Evolutionary conservation across 225 moss, liverwort and hornwort genomes (phyloP).

Genomic region (Pseudisothecium myosuroides): DNA sequence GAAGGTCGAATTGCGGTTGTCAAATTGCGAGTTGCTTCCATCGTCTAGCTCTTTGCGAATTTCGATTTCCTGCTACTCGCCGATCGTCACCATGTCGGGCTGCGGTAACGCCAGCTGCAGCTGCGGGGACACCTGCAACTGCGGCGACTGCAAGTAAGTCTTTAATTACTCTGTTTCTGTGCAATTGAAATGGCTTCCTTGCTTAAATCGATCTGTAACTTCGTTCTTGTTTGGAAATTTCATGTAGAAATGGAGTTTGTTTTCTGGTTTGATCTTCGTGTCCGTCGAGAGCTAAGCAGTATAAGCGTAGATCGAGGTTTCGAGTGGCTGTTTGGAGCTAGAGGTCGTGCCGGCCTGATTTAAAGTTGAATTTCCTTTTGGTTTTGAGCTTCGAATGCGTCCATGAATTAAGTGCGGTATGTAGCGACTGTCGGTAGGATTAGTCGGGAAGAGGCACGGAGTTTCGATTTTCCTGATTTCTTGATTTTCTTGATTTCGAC

Average conservation of each 20-base stretch:
- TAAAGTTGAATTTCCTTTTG: neutral
- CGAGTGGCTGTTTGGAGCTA: neutral
- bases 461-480: neutral
- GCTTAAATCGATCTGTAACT: too few species aligned
- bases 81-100: constrained; percentile 29
- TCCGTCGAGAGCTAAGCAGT: neutral
- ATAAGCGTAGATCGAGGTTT: neutral
- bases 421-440: neutral
- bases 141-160: constrained; percentile 29
- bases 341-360: neutral
- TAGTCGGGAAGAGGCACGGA: neutral
- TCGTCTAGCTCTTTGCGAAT: neutral
- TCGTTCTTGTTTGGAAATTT: neutral
- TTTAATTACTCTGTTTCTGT: neutral
- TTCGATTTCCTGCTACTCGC: neutral
- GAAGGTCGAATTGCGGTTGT: neutral
- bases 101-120: constrained; percentile 23
- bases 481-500: too few species aligned
- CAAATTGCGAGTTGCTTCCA: neutral
- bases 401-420: neutral
- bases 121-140: constrained; percentile 12
- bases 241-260: too few species aligned
- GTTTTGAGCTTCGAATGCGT: neutral
- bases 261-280: neutral
- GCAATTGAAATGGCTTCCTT: neutral